These are phyloP conservation scores for Clonostachys solani DNA, from an alignment of 2,329 filamentous ascomycete genomes.

Conservation along the genomic window DNA sequence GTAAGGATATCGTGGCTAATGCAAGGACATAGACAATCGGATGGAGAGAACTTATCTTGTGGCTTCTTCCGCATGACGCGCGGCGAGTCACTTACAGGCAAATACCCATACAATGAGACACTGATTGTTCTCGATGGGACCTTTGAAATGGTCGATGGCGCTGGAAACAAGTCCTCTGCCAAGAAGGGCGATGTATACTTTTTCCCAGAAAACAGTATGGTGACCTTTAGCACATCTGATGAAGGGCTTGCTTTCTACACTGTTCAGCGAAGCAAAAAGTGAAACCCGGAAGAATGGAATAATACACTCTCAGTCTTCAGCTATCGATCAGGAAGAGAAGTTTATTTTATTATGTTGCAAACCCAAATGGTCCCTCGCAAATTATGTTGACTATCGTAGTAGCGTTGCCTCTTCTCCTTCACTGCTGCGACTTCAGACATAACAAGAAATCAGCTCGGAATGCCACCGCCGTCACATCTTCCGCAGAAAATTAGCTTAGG, in stretches of 20 bases:
- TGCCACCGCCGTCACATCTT: too few relatives aligned
- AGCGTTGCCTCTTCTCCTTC: too few relatives aligned
- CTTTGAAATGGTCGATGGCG: neutral
- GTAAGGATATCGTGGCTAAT: neutral
- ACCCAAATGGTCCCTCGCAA: too few relatives aligned
- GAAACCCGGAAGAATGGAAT: conserved; percentile 62
- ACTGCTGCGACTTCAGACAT: too few relatives aligned
- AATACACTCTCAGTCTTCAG: too few relatives aligned
- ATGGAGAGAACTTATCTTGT: neutral
- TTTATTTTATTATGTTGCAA: too few relatives aligned
- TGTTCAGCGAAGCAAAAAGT: conserved; percentile 12
- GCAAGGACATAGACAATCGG: neutral
- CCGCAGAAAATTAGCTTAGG: too few relatives aligned
- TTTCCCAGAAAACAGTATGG: neutral
- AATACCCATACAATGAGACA: neutral
- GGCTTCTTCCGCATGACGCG: neutral
- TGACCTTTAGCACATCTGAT: neutral
- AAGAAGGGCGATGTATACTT: neutral
- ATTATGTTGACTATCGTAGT: too few relatives aligned
- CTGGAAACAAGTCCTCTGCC: neutral
- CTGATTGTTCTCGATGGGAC: neutral
- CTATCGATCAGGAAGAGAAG: too few relatives aligned
- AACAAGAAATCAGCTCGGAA: too few relatives aligned
- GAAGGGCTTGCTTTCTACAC: neutral
- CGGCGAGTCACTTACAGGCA: neutral